Evolutionary conservation across 331 rosid genomes (phyloP).

Genomic region (Acacia concinna): DNA sequence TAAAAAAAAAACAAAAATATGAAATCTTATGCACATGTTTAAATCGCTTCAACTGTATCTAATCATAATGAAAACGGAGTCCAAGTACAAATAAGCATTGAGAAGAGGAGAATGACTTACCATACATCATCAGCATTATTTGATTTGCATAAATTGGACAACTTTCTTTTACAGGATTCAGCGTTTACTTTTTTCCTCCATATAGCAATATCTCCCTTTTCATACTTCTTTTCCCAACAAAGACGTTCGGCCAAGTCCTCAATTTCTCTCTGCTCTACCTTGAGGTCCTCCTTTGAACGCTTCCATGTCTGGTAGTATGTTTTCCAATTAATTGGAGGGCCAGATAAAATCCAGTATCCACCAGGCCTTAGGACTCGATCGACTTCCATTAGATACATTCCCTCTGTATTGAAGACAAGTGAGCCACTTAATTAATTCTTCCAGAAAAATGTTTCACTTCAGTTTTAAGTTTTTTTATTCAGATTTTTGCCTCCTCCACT

Average conservation of each 20-base stretch:
- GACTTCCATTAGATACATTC: constrained; percentile 88
- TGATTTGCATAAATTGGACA: constrained; percentile 47
- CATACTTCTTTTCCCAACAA: constrained; percentile 97
- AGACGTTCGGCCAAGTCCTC: constrained; percentile 83
- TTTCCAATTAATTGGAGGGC: constrained; percentile 99
- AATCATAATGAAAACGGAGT: neutral
- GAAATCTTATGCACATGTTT: constrained; percentile 1
- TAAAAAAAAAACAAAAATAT: constrained; percentile 1
- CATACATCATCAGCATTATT: constrained; percentile 78
- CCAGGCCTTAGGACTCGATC: constrained; percentile 98
- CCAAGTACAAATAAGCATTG: constrained; percentile 2
- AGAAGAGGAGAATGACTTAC: constrained; percentile 47
- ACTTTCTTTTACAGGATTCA: constrained; percentile 64
- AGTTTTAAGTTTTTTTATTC: neutral
- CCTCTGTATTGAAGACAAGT: constrained; percentile 52
- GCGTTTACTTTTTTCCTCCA: constrained; percentile 71
- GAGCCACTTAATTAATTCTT: constrained; percentile 16
- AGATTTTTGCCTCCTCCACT: neutral
- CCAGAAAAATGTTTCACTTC: constrained; percentile 24
- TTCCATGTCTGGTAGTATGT: constrained; percentile 88
- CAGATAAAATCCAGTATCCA: constrained; percentile 95
- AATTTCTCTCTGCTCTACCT: constrained; percentile 79
- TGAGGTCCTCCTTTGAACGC: constrained; percentile 72
- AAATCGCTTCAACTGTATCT: neutral
- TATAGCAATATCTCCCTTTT: constrained; percentile 94